Base-by-base conservation (phyloP, 1,284 basidiomycete genomes). In the Ganoderma meredithae region DNA sequence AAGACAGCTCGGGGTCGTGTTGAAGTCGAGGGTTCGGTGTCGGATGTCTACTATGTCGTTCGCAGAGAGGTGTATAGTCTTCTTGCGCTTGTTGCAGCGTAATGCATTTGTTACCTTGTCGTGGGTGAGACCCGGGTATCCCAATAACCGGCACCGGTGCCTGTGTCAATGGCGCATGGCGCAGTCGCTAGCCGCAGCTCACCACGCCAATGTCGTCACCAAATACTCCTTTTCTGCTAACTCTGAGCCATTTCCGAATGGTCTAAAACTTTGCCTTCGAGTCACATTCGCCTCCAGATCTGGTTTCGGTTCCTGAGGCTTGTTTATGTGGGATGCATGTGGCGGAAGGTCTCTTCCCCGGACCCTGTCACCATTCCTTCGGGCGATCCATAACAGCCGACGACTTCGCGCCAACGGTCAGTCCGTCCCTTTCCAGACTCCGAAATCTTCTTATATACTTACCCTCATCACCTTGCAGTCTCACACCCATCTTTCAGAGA, bases 21-120 rank as follows among this genome's bases (percentile, higher is more conserved):
- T 15, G 93, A 96, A 73, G 78, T 98, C 60, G 96, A 98, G 78
- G 97, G 97, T 3, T 90, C 89, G 60, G 88, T 95, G 9, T 95
- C 94, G n/a, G 89, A 90, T 70, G 88, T 95, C 31, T 98, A 97
- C 82, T 96, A 95, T 79, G 86, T 84, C 53, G 95, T 98, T 60
- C 84, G 96, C 73, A 89, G 85, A 76, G 95, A 95, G 82, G 91
- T 98, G 67, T 98, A 98, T 76, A 89, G 89, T 69, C 81, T 97
- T 70, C 94, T 97, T 78, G 96, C 96, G 22, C 86, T 95, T 64
- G 91, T 97, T 69, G 89, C 93, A 49, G 88, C 92, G 56, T 91
- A 72, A 72, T 39, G 2, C 2, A n/a, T 17, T 7, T 22, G 41
- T 62, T 68, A 64, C 39, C 44, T 1, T 69, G 67, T 25, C 22